Evolutionary conservation across 495 filamentous ascomycete genomes (phyloP), one percentile per base, ranked within the genome.

Genomic region (Neurospora terricola): DNA sequence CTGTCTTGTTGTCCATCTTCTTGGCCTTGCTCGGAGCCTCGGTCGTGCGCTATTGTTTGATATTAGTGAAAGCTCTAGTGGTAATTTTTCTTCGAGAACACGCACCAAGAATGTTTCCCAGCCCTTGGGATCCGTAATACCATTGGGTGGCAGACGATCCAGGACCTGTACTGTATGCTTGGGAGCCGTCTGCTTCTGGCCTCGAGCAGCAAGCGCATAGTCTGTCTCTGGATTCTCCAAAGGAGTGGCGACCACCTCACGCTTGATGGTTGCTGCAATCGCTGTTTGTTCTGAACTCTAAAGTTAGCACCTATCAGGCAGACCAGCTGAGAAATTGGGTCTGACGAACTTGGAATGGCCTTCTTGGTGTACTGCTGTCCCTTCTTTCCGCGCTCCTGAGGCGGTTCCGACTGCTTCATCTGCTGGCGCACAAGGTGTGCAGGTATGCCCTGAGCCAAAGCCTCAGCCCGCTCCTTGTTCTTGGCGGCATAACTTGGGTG

Each of bases 181-280:
- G 4, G 91, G 89, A 62, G 90, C 86, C 71, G 92, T 85, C 2
- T 89, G 87, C 70, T 90, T 86, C n/a, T 86, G 78, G 7, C 89
- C 89, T 72, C 89, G 86, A 59, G 84, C 82, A 54, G 84, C 85
- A 37, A 93, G 84, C 70, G 93, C 86, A 9, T 82, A 80, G 69
- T 88, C 83, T 71, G 91, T 91, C 77, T 96, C 92, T 37, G 86
- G 87, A 69, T 94, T 97, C 68, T 90, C 86, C 4, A 92, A 88
- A 0, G 94, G 92, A 27, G 90, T 86, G 78, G 92, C 93, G 72
- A 90, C 90, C 42, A 94, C 87, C 78, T 97, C 94, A 59, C 93
- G 91, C 69, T 85, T 87, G 37, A 95, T 88, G 37, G 85, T 88
- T 34, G 92, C 94, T 11, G 88, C 86, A 23, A 98, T 83, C 4